A percentile compares a stretch with the other conserved stretches of the same genome.
Evolutionary conservation across 148 eudicot genomes (phyloP).

Genomic region (Polygonum maritimum): DNA sequence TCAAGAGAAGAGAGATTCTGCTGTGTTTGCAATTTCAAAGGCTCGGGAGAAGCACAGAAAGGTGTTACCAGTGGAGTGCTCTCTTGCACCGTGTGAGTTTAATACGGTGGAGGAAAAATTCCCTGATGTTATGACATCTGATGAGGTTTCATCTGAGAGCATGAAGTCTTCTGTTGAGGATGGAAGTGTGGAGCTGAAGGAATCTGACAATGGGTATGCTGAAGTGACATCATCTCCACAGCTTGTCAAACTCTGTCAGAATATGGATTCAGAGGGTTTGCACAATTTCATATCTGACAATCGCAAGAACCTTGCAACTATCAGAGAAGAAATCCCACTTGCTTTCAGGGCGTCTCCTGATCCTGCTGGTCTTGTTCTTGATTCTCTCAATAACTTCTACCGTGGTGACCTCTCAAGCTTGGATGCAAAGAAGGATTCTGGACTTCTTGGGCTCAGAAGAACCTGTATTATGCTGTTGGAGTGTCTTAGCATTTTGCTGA

Average conservation of each 20-base stretch:
- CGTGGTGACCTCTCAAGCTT: conserved; percentile 40
- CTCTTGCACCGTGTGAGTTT: conserved; percentile 24
- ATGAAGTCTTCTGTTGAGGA: conserved; percentile 24
- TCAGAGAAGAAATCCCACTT: conserved; percentile 88
- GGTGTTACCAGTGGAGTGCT: conserved; percentile 29
- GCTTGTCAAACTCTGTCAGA: conserved; percentile 70
- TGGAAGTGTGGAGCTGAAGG: conserved; percentile 31
- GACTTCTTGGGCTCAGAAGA: conserved; percentile 80
- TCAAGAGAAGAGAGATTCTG: conserved; percentile 96
- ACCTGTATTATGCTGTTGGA: conserved; percentile 99
- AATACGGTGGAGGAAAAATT: conserved; percentile 44
- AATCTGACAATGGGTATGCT: conserved; percentile 35
- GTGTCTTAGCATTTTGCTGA: conserved; percentile 67
- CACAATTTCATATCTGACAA: conserved; percentile 95
- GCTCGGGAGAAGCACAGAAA: conserved; percentile 65
- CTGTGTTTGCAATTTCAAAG: conserved; percentile 59
- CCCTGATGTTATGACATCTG: conserved; percentile 39
- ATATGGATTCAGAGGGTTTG: conserved; percentile 83
- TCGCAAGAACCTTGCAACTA: conserved; percentile 92
- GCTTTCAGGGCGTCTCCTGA: conserved; percentile 73
- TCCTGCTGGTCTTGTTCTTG: conserved; percentile 79
- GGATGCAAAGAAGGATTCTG: conserved; percentile 85
- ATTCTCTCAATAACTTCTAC: conserved; percentile 79
- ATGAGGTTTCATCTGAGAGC: conserved; percentile 29
- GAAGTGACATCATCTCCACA: conserved; percentile 68